Evolutionary conservation across 2,329 filamentous ascomycete genomes (phyloP).

Genomic region (Cladosporium sp.): DNA sequence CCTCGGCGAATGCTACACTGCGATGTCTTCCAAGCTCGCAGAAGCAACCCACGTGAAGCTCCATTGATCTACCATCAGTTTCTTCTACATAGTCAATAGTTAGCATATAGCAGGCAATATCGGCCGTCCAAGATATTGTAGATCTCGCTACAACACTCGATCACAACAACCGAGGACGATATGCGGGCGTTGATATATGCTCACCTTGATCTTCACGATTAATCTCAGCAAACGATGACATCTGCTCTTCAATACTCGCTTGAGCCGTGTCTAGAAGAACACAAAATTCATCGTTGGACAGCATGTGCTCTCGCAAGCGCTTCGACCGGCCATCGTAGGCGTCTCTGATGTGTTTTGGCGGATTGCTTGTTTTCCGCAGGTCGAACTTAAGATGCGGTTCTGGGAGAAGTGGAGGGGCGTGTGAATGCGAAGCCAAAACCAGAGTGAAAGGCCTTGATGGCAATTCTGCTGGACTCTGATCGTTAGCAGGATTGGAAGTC

Average conservation of each 20-base stretch:
- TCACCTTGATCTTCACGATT: background rate
- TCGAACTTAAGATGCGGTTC: constrained; percentile 20
- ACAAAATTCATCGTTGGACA: constrained; percentile 17
- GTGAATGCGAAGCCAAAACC: constrained; percentile 21
- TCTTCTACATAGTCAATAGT: background rate
- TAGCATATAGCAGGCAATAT: background rate
- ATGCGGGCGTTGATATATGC: background rate
- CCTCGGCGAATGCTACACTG: constrained; percentile 31
- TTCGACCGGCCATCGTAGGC: constrained; percentile 22
- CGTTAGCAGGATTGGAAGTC: background rate
- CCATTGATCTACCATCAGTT: background rate
- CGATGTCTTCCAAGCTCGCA: constrained; percentile 32
- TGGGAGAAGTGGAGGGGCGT: constrained; percentile 20
- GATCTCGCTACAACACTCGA: background rate
- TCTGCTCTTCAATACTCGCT: background rate
- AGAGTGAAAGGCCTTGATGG: background rate
- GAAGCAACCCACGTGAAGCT: constrained; percentile 27
- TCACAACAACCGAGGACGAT: background rate
- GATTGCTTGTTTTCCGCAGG: constrained; percentile 19
- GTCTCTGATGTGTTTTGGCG: constrained; percentile 23
- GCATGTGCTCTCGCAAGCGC: constrained; percentile 22
- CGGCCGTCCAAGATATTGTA: background rate
- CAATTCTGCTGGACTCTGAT: background rate
- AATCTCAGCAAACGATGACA: background rate
- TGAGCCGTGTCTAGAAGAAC: constrained; percentile 2